Conservation (phyloP, 2,329 filamentous ascomycete genomes). For the Stachybotrys chlorohalonatus region DNA sequence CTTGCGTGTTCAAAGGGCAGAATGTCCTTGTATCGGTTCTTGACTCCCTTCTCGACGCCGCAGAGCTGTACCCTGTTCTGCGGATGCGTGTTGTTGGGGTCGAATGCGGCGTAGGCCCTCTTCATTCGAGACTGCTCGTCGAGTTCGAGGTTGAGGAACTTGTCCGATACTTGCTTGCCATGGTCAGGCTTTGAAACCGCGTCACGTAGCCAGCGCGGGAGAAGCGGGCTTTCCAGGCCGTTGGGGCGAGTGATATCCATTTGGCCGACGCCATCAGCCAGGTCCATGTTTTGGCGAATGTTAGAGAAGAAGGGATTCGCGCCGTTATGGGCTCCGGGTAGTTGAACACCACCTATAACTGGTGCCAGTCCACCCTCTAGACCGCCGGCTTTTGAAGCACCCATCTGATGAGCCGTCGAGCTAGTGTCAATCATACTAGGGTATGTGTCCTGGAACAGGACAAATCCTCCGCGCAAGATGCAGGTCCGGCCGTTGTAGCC, state of each 20-base stretch:
- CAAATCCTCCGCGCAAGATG: conserved; percentile 76
- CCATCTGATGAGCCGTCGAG: conserved; percentile 23
- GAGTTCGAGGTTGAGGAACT: conserved; percentile 76
- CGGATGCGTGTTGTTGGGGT: conserved; percentile 21
- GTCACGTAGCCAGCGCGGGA: conserved; percentile 71
- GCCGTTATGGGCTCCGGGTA: conserved; percentile 58
- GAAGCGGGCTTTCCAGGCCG: conserved; percentile 34
- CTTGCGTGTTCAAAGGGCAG: conserved; percentile 91
- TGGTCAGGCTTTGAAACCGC: conserved; percentile 60
- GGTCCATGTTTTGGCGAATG: conserved; percentile 92
- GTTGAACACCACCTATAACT: conserved; percentile 80
- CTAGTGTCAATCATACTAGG: conserved; percentile 53
- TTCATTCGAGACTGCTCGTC: conserved; percentile 90
- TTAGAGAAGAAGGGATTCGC: conserved; percentile 91
- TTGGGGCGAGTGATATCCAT: conserved; percentile 45
- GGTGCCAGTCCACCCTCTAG: conserved; percentile 42
- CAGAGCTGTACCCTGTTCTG: conserved; percentile 58
- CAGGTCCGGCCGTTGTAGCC: conserved; percentile 67
- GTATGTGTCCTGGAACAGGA: conserved; percentile 59
- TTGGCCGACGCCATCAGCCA: conserved; percentile 87
- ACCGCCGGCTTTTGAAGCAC: conserved; percentile 39
- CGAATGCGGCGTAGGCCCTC: conserved; percentile 52
- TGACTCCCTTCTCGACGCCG: conserved; percentile 86
- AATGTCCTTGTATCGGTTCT: conserved; percentile 98
- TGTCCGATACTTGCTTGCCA: conserved; percentile 72